These are phyloP conservation scores for Podila horticola DNA, from an alignment of 192 early-diverging fungal genomes.

Conservation along the genomic window DNA sequence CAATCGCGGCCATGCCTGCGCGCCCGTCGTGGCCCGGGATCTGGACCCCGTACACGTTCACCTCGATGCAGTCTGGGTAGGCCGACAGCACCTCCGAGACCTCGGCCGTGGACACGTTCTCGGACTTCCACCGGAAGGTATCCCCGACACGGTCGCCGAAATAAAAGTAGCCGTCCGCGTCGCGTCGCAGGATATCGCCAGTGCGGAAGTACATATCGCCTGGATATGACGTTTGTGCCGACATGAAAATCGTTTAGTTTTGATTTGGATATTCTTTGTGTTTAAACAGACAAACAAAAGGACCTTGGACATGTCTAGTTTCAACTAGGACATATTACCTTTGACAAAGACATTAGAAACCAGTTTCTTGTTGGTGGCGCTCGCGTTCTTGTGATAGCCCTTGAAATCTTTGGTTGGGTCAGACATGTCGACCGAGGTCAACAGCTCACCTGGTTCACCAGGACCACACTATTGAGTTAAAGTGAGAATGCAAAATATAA, in stretches of 20 bases:
- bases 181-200: slow-evolving; percentile 69
- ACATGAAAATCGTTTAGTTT: too few relatives aligned
- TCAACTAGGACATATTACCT: slow-evolving; percentile 16
- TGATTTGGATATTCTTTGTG: too few relatives aligned
- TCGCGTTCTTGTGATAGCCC: slow-evolving; percentile 61
- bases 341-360: slow-evolving; percentile 66
- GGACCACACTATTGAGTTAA: slow-evolving; percentile 9
- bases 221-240: neutral
- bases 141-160: slow-evolving; percentile 79
- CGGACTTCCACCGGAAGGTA: slow-evolving; percentile 79
- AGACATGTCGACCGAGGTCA: slow-evolving; percentile 18
- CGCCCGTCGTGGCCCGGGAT: slow-evolving; percentile 70
- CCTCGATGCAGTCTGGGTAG: slow-evolving; percentile 66
- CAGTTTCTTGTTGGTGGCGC: slow-evolving; percentile 64
- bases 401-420: slow-evolving; percentile 27
- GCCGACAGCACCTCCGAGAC: slow-evolving; percentile 66
- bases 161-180: slow-evolving; percentile 64
- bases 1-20: slow-evolving; percentile 76
- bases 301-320: neutral
- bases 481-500: neutral
- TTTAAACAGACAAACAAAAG: neutral
- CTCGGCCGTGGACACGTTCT: slow-evolving; percentile 69
- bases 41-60: slow-evolving; percentile 72
- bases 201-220: slow-evolving; percentile 68
- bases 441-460: slow-evolving; percentile 67